Percentiles rank a stretch among this genome's conserved stretches.
phyloP scores from a whole-genome alignment of 257 asterid genomes.

The Nicotiana tomentosiformis region DNA sequence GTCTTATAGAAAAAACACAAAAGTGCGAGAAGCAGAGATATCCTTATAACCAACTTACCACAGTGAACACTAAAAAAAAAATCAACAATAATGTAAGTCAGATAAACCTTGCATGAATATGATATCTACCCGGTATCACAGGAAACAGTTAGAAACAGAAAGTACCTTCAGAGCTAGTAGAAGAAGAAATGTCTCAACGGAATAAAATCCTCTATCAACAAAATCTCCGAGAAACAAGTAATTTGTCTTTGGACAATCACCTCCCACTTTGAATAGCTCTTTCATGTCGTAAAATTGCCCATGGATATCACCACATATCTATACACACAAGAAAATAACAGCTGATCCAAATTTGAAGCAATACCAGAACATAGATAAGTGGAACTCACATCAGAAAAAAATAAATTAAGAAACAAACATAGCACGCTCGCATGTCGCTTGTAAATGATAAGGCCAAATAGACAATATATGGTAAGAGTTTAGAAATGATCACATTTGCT shows the following conservation, averaged over 20 bases:
- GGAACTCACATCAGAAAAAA: neutral
- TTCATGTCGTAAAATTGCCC: constrained; percentile 99
- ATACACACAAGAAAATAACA: constrained; percentile 11
- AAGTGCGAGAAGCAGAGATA: neutral
- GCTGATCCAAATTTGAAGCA: neutral
- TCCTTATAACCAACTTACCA: neutral
- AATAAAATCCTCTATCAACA: constrained; percentile 94
- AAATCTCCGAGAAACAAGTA: constrained; percentile 97
- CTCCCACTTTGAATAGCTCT: constrained; percentile 95
- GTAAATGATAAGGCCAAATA: neutral
- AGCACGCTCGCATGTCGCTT: neutral
- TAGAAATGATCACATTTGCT: neutral
- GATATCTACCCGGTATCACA: neutral
- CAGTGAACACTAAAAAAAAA: neutral
- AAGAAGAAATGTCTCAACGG: constrained; percentile 95
- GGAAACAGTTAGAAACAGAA: neutral
- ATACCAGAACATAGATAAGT: neutral
- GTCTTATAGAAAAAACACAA: neutral
- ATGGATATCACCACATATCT: constrained; percentile 99
- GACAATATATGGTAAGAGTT: neutral
- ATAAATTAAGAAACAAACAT: neutral
- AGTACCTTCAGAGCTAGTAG: constrained; percentile 88
- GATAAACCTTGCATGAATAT: neutral
- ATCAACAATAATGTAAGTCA: neutral
- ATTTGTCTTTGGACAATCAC: constrained; percentile 91